A percentile compares a stretch with the other conserved stretches of the same genome.
Conservation (phyloP, 2,329 filamentous ascomycete genomes). For the Dryadomyces sulphureus region DNA sequence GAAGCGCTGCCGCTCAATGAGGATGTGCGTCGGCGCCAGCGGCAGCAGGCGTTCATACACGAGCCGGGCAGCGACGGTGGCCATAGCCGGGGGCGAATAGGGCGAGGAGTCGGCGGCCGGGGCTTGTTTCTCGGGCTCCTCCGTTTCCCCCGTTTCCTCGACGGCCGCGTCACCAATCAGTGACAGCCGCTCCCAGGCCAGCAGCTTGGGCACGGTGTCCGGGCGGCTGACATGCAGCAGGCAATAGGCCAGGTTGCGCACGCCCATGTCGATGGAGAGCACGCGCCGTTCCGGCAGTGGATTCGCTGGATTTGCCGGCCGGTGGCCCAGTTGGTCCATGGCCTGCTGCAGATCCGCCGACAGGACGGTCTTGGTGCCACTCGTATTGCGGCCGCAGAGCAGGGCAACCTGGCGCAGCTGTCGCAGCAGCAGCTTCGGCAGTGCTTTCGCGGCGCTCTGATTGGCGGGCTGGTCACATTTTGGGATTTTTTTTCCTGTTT, state of each 20-base stretch:
- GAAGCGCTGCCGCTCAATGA: slow-evolving; percentile 50
- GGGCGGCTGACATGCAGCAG: slow-evolving; percentile 25
- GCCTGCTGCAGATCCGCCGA: slow-evolving; percentile 35
- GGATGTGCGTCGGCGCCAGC: slow-evolving; percentile 48
- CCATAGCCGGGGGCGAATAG: slow-evolving; percentile 21
- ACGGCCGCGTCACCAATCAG: slow-evolving; percentile 9
- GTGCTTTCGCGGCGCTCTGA: slow-evolving; percentile 18
- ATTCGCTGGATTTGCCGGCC: slow-evolving; percentile 2
- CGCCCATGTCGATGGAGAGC: slow-evolving; percentile 72
- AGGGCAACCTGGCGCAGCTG: slow-evolving; percentile 41
- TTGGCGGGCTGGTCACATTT: too few species aligned
- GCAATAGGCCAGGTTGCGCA: slow-evolving; percentile 66
- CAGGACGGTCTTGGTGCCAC: slow-evolving; percentile 30
- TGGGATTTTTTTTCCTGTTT: too few species aligned
- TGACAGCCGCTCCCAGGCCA: slow-evolving; percentile 14
- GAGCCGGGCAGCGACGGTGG: slow-evolving; percentile 18
- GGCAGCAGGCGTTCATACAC: slow-evolving; percentile 23
- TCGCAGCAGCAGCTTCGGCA: background rate
- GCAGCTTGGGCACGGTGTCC: slow-evolving; percentile 7
- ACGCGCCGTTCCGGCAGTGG: slow-evolving; percentile 27
- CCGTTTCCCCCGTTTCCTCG: background rate
- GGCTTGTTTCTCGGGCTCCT: background rate
- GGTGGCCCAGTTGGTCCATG: too few species aligned
- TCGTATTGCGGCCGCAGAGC: slow-evolving; percentile 43
- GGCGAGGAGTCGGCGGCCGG: background rate